Base-by-base conservation (phyloP, 2,329 filamentous ascomycete genomes). In the Chrysoporthe puriensis region DNA sequence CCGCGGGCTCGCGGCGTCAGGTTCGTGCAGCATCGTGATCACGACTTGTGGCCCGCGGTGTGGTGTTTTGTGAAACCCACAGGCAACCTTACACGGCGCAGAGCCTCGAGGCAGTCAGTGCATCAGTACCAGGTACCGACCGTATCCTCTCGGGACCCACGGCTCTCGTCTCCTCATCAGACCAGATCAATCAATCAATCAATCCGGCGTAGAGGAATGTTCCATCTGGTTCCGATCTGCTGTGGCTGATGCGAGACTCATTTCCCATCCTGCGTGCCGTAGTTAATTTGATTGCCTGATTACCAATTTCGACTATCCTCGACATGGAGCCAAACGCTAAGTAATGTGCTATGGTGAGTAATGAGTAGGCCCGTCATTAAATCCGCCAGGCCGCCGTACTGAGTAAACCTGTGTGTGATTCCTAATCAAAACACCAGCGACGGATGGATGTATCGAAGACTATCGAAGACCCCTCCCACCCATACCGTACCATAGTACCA, bases 381-480 rank as follows among this genome's bases (percentile, higher is more conserved):
- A 32, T 44, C 46, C 52, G 54, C 42, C 21, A 34, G 44, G 48
- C 50, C 32, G 50, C 26, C 8, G 52, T 18, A 13, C 21, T 54
- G 26, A 52, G 32, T 11, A 44, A 7, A 21, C 64, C 36, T 40
- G 26, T 26, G 26, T 56, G 16, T 46, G 64, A 66, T 66, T 66
- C 64, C 50, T 66, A 66, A 66, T 66, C 64, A 62, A 66, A 26
- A 26, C 26, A 26, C 26, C 26, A 26, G 26, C 26, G 26, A 26
- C 26, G 26, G 26, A 26, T 26, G 26, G 26, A 26, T 26, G 26
- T 26, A 26, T 26, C 26, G 26, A 14, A 43, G 1, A 14, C 16
- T 13, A 42, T 59, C n/a, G 57, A 34, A 42, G 16, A 59, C 42
- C 54, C 57, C 34, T 62, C 57, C 42, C 44, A 26, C 48, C n/a